A percentile compares a stretch with the other conserved stretches of the same genome.
These are phyloP conservation scores for Cyberlindnera petersonii DNA, from an alignment of 805 yeast genomes.

Conservation along the genomic window DNA sequence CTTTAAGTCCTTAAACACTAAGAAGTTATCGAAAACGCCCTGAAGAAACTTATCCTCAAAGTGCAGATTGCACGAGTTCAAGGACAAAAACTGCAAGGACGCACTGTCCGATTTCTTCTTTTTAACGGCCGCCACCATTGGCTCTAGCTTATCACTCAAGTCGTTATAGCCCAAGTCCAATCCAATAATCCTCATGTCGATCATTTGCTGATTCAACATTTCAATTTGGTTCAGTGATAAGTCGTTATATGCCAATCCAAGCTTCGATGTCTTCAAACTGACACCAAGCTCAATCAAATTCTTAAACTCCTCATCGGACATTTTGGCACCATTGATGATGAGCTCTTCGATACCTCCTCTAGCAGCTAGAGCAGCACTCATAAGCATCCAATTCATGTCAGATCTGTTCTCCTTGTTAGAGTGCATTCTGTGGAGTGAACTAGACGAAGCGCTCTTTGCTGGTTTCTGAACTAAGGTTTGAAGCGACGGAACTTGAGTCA, in stretches of 20 bases:
- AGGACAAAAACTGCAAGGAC: conserved; percentile 46
- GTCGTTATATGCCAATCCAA: conserved; percentile 81
- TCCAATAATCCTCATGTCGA: conserved; percentile 49
- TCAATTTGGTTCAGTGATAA: conserved; percentile 54
- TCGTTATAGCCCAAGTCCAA: conserved; percentile 85
- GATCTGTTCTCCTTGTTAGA: conserved; percentile 43
- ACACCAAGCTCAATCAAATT: conserved; percentile 63
- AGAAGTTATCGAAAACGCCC: conserved; percentile 41
- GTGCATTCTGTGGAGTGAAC: conserved; percentile 34
- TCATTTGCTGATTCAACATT: conserved; percentile 57
- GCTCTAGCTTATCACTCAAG: conserved; percentile 35
- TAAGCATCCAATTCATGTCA: conserved; percentile 78
- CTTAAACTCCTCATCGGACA: conserved; percentile 48
- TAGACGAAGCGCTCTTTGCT: conserved; percentile 31
- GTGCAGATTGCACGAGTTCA: conserved; percentile 61
- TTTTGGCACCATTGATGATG: conserved; percentile 77
- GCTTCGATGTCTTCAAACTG: conserved; percentile 49
- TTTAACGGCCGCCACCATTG: conserved; percentile 27
- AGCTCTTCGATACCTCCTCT: conserved; percentile 81
- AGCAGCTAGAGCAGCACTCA: conserved; percentile 69
- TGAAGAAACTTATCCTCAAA: conserved; percentile 30
- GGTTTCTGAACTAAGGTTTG: conserved; percentile 37
- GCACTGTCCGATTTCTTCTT: conserved; percentile 25
- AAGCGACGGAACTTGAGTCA: conserved; percentile 49
- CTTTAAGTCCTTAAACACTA: conserved; percentile 54